These are phyloP conservation scores for Picea abies DNA, from an alignment of 83 land plant species.

Conservation along the genomic window DNA sequence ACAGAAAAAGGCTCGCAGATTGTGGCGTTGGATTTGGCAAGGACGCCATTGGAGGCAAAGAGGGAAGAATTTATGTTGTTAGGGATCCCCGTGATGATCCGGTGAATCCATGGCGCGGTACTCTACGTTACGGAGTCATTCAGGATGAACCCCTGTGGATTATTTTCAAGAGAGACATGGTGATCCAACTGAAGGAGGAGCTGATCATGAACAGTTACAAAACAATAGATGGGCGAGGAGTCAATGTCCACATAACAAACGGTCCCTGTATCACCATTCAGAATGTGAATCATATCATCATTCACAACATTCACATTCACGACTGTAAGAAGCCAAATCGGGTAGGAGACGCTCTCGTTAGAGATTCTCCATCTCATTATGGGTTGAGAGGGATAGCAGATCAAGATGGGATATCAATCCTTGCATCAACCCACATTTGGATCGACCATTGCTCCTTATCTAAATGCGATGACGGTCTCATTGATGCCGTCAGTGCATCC, in stretches of 20 bases:
- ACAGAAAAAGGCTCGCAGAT: no score
- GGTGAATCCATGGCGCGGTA: background rate
- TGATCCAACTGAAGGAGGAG: no score
- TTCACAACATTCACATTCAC: slow-evolving; percentile 45
- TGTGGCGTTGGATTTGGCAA: no score
- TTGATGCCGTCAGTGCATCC: no score
- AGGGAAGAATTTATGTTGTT: slow-evolving; percentile 55
- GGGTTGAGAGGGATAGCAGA: slow-evolving; percentile 14
- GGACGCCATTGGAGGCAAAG: slow-evolving; percentile 20
- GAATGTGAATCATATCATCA: slow-evolving; percentile 1
- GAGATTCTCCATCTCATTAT: no score
- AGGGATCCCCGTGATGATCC: slow-evolving; percentile 39
- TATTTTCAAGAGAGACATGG: no score
- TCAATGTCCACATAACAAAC: slow-evolving; percentile 22
- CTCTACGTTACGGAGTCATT: background rate
- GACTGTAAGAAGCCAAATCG: slow-evolving; percentile 34
- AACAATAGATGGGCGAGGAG: slow-evolving; percentile 26
- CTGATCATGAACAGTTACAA: background rate
- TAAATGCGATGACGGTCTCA: background rate
- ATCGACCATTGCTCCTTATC: slow-evolving; percentile 41
- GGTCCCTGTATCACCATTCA: slow-evolving; percentile 25
- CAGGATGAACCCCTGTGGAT: no score
- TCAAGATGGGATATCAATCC: slow-evolving; percentile 29
- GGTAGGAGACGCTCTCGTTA: no score
- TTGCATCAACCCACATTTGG: slow-evolving; percentile 14